phyloP scores from a whole-genome alignment of 768 basidiomycete genomes.

The Russula lepida region DNA sequence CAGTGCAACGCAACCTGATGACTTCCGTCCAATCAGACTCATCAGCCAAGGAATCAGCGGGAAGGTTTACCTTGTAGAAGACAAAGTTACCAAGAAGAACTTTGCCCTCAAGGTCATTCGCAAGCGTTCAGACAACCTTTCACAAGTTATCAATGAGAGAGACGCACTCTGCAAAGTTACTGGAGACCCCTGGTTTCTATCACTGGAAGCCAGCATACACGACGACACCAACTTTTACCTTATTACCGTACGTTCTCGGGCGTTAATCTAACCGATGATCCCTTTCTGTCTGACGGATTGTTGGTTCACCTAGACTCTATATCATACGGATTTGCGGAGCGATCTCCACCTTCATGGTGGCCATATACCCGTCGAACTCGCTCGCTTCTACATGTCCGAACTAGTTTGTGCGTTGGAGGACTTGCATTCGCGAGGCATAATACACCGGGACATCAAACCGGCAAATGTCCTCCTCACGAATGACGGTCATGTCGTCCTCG shows the following conservation, averaged over 20 bases:
- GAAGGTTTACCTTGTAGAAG: slow-evolving; percentile 16
- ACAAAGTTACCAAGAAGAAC: slow-evolving; percentile 5
- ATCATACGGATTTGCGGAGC: slow-evolving; percentile 13
- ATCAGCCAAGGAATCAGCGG: slow-evolving; percentile 18
- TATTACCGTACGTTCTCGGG: slow-evolving; percentile 11
- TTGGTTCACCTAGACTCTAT: not conserved
- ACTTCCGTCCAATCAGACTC: slow-evolving; percentile 13
- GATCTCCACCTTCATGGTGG: slow-evolving; percentile 16
- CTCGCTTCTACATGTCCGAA: slow-evolving; percentile 20
- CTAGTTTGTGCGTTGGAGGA: slow-evolving; percentile 24
- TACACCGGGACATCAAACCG: slow-evolving; percentile 45
- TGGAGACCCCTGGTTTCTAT: slow-evolving; percentile 13
- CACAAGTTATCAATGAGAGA: slow-evolving; percentile 11
- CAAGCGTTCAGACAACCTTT: slow-evolving; percentile 10
- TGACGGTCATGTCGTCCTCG: slow-evolving; percentile 15
- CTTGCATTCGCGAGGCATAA: slow-evolving; percentile 34
- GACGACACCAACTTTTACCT: slow-evolving; percentile 21
- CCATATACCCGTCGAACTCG: slow-evolving; percentile 5
- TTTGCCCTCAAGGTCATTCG: slow-evolving; percentile 18
- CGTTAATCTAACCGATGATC: not conserved
- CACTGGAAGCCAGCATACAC: slow-evolving; percentile 19
- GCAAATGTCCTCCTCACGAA: slow-evolving; percentile 25
- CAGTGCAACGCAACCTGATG: not conserved
- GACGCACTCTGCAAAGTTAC: slow-evolving; percentile 10
- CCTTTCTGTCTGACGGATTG: not conserved